Base-by-base conservation (phyloP, 2,329 filamentous ascomycete species). In the Aspergillus alliaceus region DNA sequence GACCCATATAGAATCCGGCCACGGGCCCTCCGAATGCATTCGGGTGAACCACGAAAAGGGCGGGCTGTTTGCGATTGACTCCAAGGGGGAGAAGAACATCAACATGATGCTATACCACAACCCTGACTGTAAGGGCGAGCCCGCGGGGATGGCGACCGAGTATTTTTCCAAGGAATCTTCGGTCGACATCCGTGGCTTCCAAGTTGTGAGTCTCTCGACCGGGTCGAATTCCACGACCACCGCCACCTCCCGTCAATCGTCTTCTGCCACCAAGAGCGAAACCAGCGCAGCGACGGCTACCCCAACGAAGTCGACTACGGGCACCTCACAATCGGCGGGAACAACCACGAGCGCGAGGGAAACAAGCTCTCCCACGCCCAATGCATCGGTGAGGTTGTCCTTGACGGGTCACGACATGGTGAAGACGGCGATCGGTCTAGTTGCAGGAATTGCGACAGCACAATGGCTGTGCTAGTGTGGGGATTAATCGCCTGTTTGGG, bases 61-160 rank as follows among this genome's bases (percentile, higher is more conserved):
- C 14, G 18, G 53, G 18, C 5, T 29, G 20, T 59, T 59, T 20
- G 12, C 32, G 7, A 7, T 47, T 0, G 50, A 59, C 20, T 49
- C 44, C 12, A 6, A 59, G 11, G 57, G 50, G 20, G 57, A 56
- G n/a, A 27, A 40, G 8, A 51, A 54, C 4, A 62, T 62, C 34
- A 59, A 59, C 29, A 62, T 62, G 57, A 37, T 59, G 3, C 14
- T 62, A 14, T 62, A 53, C 47, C 34, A 34, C 4, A 58, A 51
- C 35, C 25, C 37, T 9, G 46, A 58, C 15, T 62, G 59, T 35
- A 44, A 31, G 6, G 59, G 53, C 32, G 44, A 56, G 0, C n/a
- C 54, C 5, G 46, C 49, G 22, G 59, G 59, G 0, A 47, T 22
- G 44, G 57, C 59, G 25, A 56, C 57, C 1, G 50, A 54, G 22